Evolutionary conservation across 371 early-diverging fungal genomes (phyloP), one percentile per base, ranked within the genome.

Genomic region (Mucor sp.): DNA sequence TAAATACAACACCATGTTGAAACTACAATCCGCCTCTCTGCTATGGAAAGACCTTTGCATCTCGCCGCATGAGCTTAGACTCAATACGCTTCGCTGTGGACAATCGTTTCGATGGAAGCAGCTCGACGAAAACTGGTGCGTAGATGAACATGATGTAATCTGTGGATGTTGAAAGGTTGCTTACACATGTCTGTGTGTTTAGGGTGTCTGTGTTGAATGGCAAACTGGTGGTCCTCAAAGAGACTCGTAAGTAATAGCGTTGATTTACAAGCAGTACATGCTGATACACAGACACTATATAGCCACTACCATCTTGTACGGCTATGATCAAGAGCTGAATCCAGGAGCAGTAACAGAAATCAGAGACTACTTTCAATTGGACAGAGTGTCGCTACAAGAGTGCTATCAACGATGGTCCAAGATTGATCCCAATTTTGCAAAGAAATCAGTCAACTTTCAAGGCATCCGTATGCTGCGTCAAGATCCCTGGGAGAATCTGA

Each of bases 31-130:
- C 28, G 32, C 27, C 17, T 33, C 43, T 48, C 35, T 77, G 19
- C 35, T 73, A 23, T 94, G 94, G 94, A 74, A 68, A 25, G 85
- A 88, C 59, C 80, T 95, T 9, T 48, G 69, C 12, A 79, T 89
- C 5, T 56, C 79, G 4, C 90, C 92, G 0, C 74, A 76, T 25
- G 94, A 95, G 67, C 80, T 97, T 11, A 83, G 89, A 19, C 80
- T 96, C 15, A 84, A 91, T 5, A 94, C 96, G 3, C 84, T 96
- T 37, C 85, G 85, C 27, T 92, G 93, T 73, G 98, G 97, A 2
- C 97, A 97, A 73, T 83, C 93, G 15, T 97, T 97, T 76, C 87
- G 94, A 1, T 97, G 98, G 98, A 85, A 83, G 35, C 43, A 69
- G 7, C 72, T 85, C 0, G 41, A 77, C 19, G 79, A 75, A 58